Percentiles rank a stretch among this genome's conserved stretches.
These are phyloP conservation scores for Chloranthus sessilifolius DNA, from an alignment of 164 flowering plant species.

Conservation along the genomic window DNA sequence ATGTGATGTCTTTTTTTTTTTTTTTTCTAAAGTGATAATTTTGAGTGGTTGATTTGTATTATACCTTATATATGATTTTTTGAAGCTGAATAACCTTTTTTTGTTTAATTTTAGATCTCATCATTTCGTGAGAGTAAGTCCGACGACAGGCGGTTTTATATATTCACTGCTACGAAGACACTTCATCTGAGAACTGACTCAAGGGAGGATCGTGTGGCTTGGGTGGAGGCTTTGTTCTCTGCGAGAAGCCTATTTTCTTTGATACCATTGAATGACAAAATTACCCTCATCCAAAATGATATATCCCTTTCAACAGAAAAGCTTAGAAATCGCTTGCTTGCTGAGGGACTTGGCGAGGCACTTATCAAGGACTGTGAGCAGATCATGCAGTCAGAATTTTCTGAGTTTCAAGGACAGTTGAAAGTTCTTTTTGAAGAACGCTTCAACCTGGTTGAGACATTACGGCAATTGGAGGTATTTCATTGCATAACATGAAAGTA, in stretches of 20 bases:
- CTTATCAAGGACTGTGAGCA: conserved; percentile 80
- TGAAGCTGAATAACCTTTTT: conserved; percentile 1
- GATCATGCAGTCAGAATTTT: conserved; percentile 79
- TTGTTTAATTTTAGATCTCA: conserved; percentile 39
- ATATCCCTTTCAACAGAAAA: conserved; percentile 62
- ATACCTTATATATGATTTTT: background rate
- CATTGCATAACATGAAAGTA: background rate
- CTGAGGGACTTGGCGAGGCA: conserved; percentile 51
- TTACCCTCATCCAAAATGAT: conserved; percentile 37
- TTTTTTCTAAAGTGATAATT: background rate
- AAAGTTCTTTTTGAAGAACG: conserved; percentile 61
- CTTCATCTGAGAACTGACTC: conserved; percentile 78
- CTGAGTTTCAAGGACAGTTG: conserved; percentile 59
- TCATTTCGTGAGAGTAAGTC: conserved; percentile 89
- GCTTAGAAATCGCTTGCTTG: conserved; percentile 56
- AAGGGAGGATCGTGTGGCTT: conserved; percentile 63
- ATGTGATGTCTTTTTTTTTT: background rate
- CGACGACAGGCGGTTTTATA: conserved; percentile 71
- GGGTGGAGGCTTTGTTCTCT: conserved; percentile 77
- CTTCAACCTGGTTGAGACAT: conserved; percentile 58
- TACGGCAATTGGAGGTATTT: conserved; percentile 76
- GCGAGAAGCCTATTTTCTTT: conserved; percentile 39
- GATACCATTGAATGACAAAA: conserved; percentile 38
- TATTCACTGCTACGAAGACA: conserved; percentile 90
- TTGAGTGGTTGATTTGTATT: background rate